A percentile compares a stretch with the other conserved stretches of the same genome.
phyloP scores from a whole-genome alignment of 179 eudicot genomes.

The Nepenthes alata region DNA sequence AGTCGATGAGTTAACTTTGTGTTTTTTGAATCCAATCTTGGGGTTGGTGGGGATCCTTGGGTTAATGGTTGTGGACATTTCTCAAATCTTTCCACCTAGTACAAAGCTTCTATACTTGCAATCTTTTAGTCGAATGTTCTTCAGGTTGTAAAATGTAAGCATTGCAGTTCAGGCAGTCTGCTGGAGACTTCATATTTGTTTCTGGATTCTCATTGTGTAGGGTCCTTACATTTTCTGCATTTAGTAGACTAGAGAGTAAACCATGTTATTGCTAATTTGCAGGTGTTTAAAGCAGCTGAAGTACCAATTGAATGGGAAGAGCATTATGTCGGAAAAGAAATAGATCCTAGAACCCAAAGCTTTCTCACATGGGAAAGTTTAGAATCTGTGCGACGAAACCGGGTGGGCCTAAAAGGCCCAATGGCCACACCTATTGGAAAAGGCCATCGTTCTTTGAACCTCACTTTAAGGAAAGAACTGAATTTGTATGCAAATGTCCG shows the following conservation, averaged over 20 bases:
- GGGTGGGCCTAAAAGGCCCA: conserved; percentile 91
- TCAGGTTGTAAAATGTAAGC: no score
- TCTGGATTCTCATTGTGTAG: conserved; percentile 5
- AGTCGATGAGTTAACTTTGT: no score
- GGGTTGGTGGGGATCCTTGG: no score
- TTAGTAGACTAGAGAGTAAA: background rate
- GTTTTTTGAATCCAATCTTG: no score
- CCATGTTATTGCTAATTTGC: conserved; percentile 6
- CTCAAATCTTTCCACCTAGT: no score
- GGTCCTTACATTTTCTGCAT: background rate
- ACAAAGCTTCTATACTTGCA: no score
- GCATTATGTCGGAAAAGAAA: conserved; percentile 71
- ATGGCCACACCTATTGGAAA: conserved; percentile 99
- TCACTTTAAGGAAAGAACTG: conserved; percentile 89
- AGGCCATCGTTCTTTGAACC: conserved; percentile 94
- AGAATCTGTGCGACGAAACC: conserved; percentile 72
- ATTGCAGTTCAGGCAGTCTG: no score
- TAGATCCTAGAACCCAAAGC: conserved; percentile 90
- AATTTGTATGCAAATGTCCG: conserved; percentile 92
- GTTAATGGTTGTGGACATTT: no score
- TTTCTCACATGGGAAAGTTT: conserved; percentile 96
- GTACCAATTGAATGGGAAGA: conserved; percentile 96
- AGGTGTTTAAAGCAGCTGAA: conserved; percentile 63
- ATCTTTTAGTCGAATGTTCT: no score
- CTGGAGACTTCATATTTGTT: no score